Base-by-base conservation (phyloP, 257 asterid species). In the Paulownia fortunei region DNA sequence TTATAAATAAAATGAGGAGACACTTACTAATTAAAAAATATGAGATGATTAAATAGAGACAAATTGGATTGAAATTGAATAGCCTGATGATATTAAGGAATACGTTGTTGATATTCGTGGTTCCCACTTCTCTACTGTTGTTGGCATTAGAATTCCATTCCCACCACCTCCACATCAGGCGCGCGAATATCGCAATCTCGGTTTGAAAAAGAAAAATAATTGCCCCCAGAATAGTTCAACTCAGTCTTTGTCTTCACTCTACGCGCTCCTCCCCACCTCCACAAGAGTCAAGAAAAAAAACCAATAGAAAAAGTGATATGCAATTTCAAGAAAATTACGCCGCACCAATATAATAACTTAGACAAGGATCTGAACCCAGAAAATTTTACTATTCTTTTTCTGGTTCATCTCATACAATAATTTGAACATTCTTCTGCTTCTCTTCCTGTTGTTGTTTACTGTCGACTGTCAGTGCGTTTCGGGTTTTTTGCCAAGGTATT, bases 161-260 rank as follows among this genome's bases (percentile, higher is more conserved):
- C 26, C 49, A 27, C 42, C 62, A 8, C 44, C 39, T 39, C 8
- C 36, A 58, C 27, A 58, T 26, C 72, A 67, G 83, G 87, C 89
- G 89, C 89, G 86, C 83, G 85, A 85, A 82, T 85, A 85, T 85
- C 78, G 87, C 82, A 82, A 80, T 85, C 85, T 47, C 11, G n/a
- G 61, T 80, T 80, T 80, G 70, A 69, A 77, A 82, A 80, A 76
- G 30, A 23, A 65, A 13, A 49, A 13, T 30, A 69, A 56, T 76
- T 66, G 37, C 16, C 64, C 65, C 6, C n/a, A 16, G 3, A 32
- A 69, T 76, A 18, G 27, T 79, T 77, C 63, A 69, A 37, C 72
- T 41, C 32, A 27, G 80, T 74, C 80, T 60, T 27, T 79, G 73
- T 81, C 87, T 19, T 74, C 72, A 79, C 51, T 37, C 58, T 15